Base-by-base conservation (phyloP, 108 stramenopile species). In the Nannochloropsis salina region DNA sequence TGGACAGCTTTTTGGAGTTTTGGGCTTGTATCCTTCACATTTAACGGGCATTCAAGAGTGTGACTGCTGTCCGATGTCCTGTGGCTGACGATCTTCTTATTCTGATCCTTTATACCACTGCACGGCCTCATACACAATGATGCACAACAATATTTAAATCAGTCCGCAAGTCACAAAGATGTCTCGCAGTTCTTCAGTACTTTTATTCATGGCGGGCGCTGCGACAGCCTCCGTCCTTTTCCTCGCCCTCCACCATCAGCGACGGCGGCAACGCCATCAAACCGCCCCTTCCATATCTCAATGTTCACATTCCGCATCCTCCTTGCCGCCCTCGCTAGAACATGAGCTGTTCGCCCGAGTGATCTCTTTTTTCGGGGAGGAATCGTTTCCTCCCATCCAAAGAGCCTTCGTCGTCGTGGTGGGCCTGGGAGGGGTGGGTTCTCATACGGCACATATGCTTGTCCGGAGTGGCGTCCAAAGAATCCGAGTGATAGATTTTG, bases 401-500 rank as follows among this genome's bases (percentile, higher is more conserved):
- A 81, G 87, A 20, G 45, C 92, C 20, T 90, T 92, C 74, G 91
- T 95, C 10, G 92, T 96, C 31, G 94, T 99, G 31, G 94, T 99
- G 44, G 98, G 98, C n/a, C 87, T 96, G 43, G 98, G 98, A n/a
- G 97, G 97, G 18, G 97, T 99, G 6, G 91, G 91, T 9, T 89
- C 94, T 47, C 99, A 99, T 88, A 90, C 94, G 9, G 97, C 97
- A 15, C 90, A 95, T 82, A 97, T 99, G 96, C 92, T 99, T 74
- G 97, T 94, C 8, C 92, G 99, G 18, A 90, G 94, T 21, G 99
- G 99, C 11, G 95, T 98, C 3, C 86, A 90, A 40, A 87, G 92
- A 61, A 84, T 99, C 40, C 93, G 97, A 40, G 89, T 99, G 80
- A 94, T 99, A 80, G 99, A 99, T 91, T 98, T 98, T 92, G 99